A percentile compares a stretch with the other conserved stretches of the same genome.
phyloP scores from a whole-genome alignment of 2,329 filamentous ascomycete genomes.

The Aspergillus glaucus region DNA sequence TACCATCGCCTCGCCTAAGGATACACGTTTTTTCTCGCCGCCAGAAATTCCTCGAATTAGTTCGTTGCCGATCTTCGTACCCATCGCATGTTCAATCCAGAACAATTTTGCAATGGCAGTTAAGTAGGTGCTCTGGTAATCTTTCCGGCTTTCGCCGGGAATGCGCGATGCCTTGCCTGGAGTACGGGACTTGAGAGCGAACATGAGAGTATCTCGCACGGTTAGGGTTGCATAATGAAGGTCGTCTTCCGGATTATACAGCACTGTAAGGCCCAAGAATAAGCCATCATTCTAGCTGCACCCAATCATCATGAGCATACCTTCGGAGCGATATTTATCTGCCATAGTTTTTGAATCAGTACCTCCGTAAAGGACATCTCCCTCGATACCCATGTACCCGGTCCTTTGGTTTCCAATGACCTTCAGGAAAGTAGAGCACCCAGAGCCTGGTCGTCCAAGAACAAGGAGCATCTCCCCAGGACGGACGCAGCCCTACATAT shows the following conservation, averaged over 20 bases:
- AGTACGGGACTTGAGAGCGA: conserved; percentile 63
- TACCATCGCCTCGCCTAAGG: conserved; percentile 70
- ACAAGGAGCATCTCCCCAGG: conserved; percentile 37
- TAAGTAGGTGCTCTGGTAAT: conserved; percentile 58
- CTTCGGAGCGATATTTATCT: conserved; percentile 43
- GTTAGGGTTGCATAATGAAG: conserved; percentile 73
- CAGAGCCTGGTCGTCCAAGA: conserved; percentile 36
- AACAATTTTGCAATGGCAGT: conserved; percentile 65
- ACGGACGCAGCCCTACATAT: conserved; percentile 31
- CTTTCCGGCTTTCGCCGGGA: conserved; percentile 54
- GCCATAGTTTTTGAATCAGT: conserved; percentile 47
- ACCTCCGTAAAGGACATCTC: conserved; percentile 51
- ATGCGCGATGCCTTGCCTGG: conserved; percentile 57
- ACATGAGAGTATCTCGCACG: conserved; percentile 66
- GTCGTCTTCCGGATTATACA: conserved; percentile 74
- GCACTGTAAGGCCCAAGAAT: conserved; percentile 30
- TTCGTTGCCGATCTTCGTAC: conserved; percentile 70
- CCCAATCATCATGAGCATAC: conserved; percentile 17
- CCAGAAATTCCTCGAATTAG: conserved; percentile 66
- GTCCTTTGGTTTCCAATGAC: conserved; percentile 63
- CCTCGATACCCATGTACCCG: conserved; percentile 55
- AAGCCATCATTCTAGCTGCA: conserved; percentile 1
- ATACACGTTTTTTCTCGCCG: conserved; percentile 72
- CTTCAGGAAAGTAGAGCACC: conserved; percentile 79
- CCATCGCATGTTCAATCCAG: conserved; percentile 64